Base-by-base conservation (phyloP, 805 yeast species). In the Cyberlindnera xishuangbannaensis region DNA sequence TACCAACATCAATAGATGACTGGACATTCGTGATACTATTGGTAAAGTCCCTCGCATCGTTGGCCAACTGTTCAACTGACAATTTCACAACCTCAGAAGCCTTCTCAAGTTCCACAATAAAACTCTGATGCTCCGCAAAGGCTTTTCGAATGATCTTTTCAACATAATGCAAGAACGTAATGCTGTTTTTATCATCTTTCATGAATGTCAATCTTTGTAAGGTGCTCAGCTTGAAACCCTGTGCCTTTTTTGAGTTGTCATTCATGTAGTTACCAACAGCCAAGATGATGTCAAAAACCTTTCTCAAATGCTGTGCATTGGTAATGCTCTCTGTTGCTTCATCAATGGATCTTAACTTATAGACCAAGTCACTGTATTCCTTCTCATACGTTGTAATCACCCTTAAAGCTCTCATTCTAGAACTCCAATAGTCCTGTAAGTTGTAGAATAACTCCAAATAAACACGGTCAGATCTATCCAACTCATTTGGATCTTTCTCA, bases 261-360 rank as follows among this genome's bases (percentile, higher is more conserved):
- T 83, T 83, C 92, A 83, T 83, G 46, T 73, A 81, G 47, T 83
- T 83, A 41, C 92, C 94, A 36, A 83, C 73, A 11, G 78, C 76
- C 44, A 79, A 71, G 40, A 83, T 78, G 27, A 83, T 72, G 41
- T 72, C 76, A 39, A 83, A 68, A 3, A 82, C 71, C 33, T 67
- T 65, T 41, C 73, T 67, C 48, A 83, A 66, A 24, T 73, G 67
- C 13, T 62, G 47, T 0, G 86, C 79, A 11, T 63, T 58, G 33
- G 62, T 65, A 16, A 83, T 61, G 18, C 69, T 64, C 19, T 65
- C 71, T 15, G 78, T 67, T 0, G 83, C 80, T 30, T 65, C 71
- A 47, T 81, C 87, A 25, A 82, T 60, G 10, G 67, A 53, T 36
- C 72, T 66, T 44, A 83, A 56, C 45, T 78, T 79, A 27, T 50